Percentiles rank a stretch among this genome's conserved stretches.
phyloP scores from a whole-genome alignment of 208 protist genomes.

The Trypanosoma theileri region DNA sequence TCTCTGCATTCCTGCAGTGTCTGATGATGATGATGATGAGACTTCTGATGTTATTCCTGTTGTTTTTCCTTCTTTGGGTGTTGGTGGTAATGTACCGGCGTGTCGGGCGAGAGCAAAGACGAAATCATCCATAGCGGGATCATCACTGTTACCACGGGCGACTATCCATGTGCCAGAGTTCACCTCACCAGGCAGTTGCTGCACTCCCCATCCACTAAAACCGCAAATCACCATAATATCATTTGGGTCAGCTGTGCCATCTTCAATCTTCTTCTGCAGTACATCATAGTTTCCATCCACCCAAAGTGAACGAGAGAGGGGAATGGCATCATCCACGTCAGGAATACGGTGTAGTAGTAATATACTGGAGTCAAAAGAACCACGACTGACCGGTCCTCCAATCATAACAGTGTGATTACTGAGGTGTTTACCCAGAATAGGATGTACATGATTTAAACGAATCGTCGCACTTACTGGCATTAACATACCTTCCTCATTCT shows the following conservation, averaged over 20 bases:
- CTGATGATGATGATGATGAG: not conserved
- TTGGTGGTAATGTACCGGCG: conserved; percentile 12
- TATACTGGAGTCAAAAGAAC: conserved; percentile 63
- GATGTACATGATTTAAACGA: conserved; percentile 50
- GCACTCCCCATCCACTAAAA: conserved; percentile 71
- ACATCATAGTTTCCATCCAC: conserved; percentile 73
- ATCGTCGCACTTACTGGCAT: conserved; percentile 53
- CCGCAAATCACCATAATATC: conserved; percentile 80
- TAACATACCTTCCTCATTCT: conserved; percentile 44
- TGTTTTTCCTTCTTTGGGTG: not conserved
- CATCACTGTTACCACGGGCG: conserved; percentile 26
- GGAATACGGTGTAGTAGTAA: conserved; percentile 74
- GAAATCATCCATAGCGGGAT: conserved; percentile 45
- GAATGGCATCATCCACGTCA: conserved; percentile 58
- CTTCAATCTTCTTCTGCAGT: conserved; percentile 59
- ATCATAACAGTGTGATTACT: conserved; percentile 70
- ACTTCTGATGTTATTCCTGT: not conserved
- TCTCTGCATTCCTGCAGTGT: no score
- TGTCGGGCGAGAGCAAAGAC: conserved; percentile 50
- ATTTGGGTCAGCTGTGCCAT: conserved; percentile 41
- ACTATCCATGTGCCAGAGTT: conserved; percentile 71
- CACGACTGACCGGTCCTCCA: conserved; percentile 70
- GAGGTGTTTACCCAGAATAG: conserved; percentile 62
- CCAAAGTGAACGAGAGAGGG: conserved; percentile 57
- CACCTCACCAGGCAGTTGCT: conserved; percentile 79